phyloP scores from a whole-genome alignment of 352 stramenopile genomes.

The Pythium sp. region DNA sequence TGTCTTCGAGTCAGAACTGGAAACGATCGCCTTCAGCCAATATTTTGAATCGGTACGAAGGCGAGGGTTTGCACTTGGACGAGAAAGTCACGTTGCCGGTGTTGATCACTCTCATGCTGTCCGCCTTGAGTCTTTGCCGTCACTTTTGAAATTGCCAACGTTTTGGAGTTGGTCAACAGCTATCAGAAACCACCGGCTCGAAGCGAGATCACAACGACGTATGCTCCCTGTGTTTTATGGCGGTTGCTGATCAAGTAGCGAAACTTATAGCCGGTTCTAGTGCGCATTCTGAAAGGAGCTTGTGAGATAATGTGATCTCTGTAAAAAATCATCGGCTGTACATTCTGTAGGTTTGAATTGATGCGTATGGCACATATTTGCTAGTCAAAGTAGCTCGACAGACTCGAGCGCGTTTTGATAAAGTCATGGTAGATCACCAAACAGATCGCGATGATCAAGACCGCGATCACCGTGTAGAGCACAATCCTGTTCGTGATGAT shows the following conservation, averaged over 20 bases:
- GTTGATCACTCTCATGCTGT: neutral
- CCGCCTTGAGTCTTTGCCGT: neutral
- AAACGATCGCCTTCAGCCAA: neutral
- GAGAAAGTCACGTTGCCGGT: neutral
- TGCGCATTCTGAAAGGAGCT: neutral
- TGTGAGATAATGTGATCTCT: neutral
- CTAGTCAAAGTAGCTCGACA: constrained; percentile 12
- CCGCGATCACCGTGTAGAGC: constrained; percentile 72
- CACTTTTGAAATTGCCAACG: neutral
- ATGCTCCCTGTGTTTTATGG: neutral
- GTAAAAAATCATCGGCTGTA: neutral
- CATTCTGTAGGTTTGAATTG: neutral
- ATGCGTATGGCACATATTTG: neutral
- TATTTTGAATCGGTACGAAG: neutral
- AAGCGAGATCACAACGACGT: neutral
- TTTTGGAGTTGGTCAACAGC: too few species aligned
- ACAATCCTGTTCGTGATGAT: constrained; percentile 80
- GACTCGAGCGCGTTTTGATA: constrained; percentile 32
- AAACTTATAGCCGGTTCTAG: too few species aligned
- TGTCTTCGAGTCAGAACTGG: constrained; percentile 1
- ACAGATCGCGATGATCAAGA: constrained; percentile 65
- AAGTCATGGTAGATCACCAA: constrained; percentile 80
- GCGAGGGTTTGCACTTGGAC: neutral
- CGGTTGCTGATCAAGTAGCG: neutral
- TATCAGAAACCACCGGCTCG: neutral